Evolutionary conservation across 305 asterid species (phyloP), one percentile per base, ranked within the genome.

Genomic region (Plantago rigida): DNA sequence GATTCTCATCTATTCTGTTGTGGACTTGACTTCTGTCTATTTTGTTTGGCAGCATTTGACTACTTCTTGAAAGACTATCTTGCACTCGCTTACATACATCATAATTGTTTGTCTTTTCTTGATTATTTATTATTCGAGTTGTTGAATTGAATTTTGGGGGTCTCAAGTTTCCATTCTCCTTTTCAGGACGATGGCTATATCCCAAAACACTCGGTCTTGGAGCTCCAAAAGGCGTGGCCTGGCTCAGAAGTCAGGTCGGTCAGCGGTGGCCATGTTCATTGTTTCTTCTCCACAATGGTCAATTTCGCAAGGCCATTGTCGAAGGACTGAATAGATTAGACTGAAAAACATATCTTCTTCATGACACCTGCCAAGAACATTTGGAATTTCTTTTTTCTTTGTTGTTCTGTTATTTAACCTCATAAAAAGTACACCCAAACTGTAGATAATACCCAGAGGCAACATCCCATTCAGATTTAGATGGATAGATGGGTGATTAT

Each of bases 221-320:
- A 89, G 84, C 95, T 92, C 65, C 95, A 81, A 62, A 86, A 85
- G 50, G 99, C 97, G 9, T 92, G 97, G 99, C 96, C 96, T 3
- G 96, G 96, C 54, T 88, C 99, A 7, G 99, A 92, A 76, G 97
- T 92, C 70, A 80, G 97, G 72, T 92, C 97, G 99, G 99, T 92
- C 60, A 81, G 74, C 1, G 97, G 97, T 0, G 99, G 99, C 22
- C 99, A 92, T 17, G 95, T 92, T 92, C 96, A 3, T 92, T 97
- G 31, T 88, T 86, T 74, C 79, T 92, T 63, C 85, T 92, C 63
- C 99, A 92, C 69, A 82, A 75, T 5, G 86, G 86, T 48, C 79
- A 82, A 68, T 88, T 92, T 49, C 87, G 99, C 50, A 78, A 63
- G 75, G 99, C 99, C 66, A 88, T 92, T 26, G 87, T 80, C 4